A percentile compares a stretch with the other conserved stretches of the same genome.
phyloP scores from a whole-genome alignment of 202 grass and related monocot species.

The Eragrostis tef region DNA sequence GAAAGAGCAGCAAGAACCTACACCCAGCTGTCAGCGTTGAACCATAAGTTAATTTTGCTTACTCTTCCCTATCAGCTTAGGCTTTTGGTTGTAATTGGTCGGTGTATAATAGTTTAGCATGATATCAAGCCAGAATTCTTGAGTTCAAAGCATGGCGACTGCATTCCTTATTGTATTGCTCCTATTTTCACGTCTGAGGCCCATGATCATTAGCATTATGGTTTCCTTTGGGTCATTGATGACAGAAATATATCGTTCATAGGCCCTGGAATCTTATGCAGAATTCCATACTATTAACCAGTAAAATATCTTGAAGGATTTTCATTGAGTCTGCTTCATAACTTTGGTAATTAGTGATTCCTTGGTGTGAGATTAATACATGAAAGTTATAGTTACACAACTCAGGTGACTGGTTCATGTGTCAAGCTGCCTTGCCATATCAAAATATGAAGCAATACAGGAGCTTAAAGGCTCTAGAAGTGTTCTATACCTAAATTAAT shows the following conservation, averaged over 20 bases:
- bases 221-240: background rate
- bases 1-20: too few relatives aligned
- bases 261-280: background rate
- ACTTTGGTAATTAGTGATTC: background rate
- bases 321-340: background rate
- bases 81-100: too few relatives aligned
- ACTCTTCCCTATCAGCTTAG: too few relatives aligned
- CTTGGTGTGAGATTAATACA: background rate
- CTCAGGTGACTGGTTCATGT: background rate
- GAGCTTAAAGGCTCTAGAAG: background rate
- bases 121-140: too few relatives aligned
- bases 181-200: too few relatives aligned
- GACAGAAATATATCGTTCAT: background rate
- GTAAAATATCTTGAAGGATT: slow-evolving; percentile 2
- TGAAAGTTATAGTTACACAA: background rate
- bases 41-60: too few relatives aligned
- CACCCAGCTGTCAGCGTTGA: too few relatives aligned
- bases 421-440: background rate
- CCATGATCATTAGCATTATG: too few relatives aligned
- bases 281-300: background rate
- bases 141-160: too few relatives aligned
- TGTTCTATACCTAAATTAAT: slow-evolving; percentile 9
- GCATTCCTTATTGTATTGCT: too few relatives aligned
- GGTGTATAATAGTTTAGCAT: too few relatives aligned
- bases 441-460: background rate